phyloP scores from a whole-genome alignment of 129 eudicot genomes.

The Flaveria trinervia region DNA sequence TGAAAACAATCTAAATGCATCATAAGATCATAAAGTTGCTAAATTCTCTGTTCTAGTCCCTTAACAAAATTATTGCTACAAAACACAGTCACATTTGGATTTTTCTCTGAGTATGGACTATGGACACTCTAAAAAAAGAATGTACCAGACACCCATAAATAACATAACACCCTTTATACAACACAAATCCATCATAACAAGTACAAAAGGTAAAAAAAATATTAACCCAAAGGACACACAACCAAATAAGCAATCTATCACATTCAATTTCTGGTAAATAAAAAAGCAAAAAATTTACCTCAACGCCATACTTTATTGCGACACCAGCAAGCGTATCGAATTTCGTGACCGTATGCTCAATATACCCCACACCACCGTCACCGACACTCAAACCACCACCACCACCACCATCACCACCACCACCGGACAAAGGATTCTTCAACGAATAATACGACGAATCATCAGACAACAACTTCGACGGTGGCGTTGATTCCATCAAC shows the following conservation, averaged over 20 bases:
- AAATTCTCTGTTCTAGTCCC: conserved; percentile 13
- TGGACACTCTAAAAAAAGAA: background rate
- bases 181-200: background rate
- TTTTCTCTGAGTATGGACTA: background rate
- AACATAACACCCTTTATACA: background rate
- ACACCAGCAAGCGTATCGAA: conserved; percentile 94
- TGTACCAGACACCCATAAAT: conserved; percentile 13
- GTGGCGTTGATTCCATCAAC: conserved; percentile 5
- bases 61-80: conserved; percentile 2
- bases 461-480: background rate
- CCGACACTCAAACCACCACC: conserved; percentile 32
- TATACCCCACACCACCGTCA: conserved; percentile 45
- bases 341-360: conserved; percentile 69
- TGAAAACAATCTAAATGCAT: conserved; percentile 14
- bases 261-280: background rate
- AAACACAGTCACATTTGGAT: background rate
- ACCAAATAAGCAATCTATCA: background rate
- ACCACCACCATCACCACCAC: background rate
- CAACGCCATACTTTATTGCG: conserved; percentile 95
- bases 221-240: background rate
- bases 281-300: conserved; percentile 40
- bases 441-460: background rate
- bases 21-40: background rate
- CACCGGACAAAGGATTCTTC: background rate
- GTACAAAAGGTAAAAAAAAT: background rate